Percentiles rank a stretch among this genome's conserved stretches.
Conservation (phyloP, 257 asterid species). For the Solanum pimpinellifolium region DNA sequence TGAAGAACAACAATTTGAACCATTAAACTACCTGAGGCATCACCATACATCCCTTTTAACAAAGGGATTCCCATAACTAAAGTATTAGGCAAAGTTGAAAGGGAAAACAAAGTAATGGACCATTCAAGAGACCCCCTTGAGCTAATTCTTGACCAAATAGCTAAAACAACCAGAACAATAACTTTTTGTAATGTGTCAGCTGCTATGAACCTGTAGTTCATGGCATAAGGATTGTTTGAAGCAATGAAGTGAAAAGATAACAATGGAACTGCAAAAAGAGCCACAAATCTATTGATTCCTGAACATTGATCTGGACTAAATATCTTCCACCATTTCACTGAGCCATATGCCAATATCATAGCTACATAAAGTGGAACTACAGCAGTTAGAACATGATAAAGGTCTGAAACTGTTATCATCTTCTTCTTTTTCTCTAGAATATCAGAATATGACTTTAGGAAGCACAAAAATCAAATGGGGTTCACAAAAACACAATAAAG, state of each 20-base stretch:
- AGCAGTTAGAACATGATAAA: constrained; percentile 65
- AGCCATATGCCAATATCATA: constrained; percentile 61
- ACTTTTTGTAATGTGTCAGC: constrained; percentile 64
- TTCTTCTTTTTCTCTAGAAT: not conserved
- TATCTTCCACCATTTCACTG: constrained; percentile 67
- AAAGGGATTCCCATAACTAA: constrained; percentile 67
- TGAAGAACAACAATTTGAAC: constrained; percentile 61
- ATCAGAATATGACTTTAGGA: not conserved
- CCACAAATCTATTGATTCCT: constrained; percentile 68
- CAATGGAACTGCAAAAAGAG: constrained; percentile 61
- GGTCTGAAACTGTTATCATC: constrained; percentile 36
- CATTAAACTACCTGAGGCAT: constrained; percentile 40
- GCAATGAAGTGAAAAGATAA: constrained; percentile 69
- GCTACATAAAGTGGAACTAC: constrained; percentile 70
- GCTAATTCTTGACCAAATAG: constrained; percentile 38
- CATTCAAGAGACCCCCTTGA: constrained; percentile 51
- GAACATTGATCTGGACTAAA: constrained; percentile 73
- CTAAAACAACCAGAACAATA: constrained; percentile 36
- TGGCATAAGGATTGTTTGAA: constrained; percentile 53
- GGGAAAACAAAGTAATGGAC: constrained; percentile 59
- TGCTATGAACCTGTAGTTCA: constrained; percentile 66
- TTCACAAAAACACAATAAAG: not conserved
- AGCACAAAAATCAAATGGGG: not conserved
- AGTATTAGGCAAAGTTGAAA: constrained; percentile 58
- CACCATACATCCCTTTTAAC: constrained; percentile 55